These are phyloP conservation scores for Verticillium albo-atrum DNA, from an alignment of 2,329 filamentous ascomycete species.

Conservation along the genomic window DNA sequence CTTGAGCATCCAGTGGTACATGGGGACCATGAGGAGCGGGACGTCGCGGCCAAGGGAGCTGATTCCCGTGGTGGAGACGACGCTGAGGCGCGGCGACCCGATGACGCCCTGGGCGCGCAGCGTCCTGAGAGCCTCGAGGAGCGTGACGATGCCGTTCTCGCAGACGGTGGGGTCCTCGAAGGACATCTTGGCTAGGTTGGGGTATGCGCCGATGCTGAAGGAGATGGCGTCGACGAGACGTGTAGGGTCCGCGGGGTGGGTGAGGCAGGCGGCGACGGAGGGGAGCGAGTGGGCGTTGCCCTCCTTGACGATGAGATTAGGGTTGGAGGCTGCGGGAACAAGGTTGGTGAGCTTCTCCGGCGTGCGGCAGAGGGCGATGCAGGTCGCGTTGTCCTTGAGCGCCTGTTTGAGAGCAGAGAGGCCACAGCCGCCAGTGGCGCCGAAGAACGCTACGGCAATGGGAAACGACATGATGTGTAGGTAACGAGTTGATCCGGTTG, in stretches of 20 bases:
- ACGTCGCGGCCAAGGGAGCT: conserved; percentile 31
- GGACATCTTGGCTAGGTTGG: conserved; percentile 18
- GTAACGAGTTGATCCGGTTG: no score
- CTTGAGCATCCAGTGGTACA: conserved; percentile 36
- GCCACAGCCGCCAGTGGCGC: conserved; percentile 36
- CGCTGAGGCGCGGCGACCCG: conserved; percentile 27
- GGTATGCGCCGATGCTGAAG: conserved; percentile 31
- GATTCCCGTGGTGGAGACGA: conserved; percentile 35
- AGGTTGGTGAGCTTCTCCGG: conserved; percentile 31
- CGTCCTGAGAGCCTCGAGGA: conserved; percentile 25
- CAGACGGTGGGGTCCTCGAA: conserved; percentile 36
- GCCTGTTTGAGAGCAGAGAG: conserved; percentile 29
- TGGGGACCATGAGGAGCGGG: conserved; percentile 34
- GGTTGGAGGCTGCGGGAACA: conserved; percentile 20
- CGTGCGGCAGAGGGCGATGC: conserved; percentile 34
- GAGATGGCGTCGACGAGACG: conserved; percentile 31
- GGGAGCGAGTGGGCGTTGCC: conserved; percentile 32
- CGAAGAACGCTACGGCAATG: conserved; percentile 31
- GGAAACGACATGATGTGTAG: conserved; percentile 9
- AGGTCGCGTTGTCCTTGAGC: conserved; percentile 22
- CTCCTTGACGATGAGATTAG: conserved; percentile 29
- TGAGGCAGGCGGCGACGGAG: conserved; percentile 27
- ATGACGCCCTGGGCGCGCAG: conserved; percentile 17
- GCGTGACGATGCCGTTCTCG: conserved; percentile 26
- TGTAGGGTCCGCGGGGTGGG: conserved; percentile 16